Evolutionary conservation across 768 basidiomycete species (phyloP).

Genomic region (Tephrocybe sp.): DNA sequence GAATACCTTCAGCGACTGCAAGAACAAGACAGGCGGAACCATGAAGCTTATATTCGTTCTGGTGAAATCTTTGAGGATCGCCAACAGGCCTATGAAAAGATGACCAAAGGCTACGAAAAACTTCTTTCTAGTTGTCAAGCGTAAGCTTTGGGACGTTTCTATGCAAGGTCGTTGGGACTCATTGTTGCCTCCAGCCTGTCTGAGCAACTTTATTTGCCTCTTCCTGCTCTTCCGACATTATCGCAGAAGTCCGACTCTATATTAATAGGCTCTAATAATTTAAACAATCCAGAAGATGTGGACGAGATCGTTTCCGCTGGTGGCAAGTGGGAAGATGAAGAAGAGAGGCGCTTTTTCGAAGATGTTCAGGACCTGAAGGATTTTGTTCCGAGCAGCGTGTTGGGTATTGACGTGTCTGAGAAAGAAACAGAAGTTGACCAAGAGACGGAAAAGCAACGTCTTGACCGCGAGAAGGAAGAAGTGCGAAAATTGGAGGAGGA

Average conservation of each 20-base stretch:
- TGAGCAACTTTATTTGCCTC: constrained; percentile 80
- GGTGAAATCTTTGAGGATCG: constrained; percentile 99
- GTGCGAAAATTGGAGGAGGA: constrained; percentile 77
- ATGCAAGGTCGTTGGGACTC: constrained; percentile 11
- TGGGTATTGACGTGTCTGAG: constrained; percentile 66
- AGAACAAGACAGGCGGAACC: constrained; percentile 95
- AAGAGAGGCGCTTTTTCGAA: constrained; percentile 91
- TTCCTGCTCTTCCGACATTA: constrained; percentile 81
- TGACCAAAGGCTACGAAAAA: constrained; percentile 95
- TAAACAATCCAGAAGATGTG: constrained; percentile 38
- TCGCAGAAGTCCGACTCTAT: constrained; percentile 83
- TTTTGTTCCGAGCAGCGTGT: constrained; percentile 83
- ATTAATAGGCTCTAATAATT: constrained; percentile 55
- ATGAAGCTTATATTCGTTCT: constrained; percentile 98
- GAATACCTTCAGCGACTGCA: constrained; percentile 68
- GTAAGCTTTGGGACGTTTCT: constrained; percentile 37
- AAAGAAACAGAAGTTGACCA: constrained; percentile 41
- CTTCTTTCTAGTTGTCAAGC: constrained; percentile 84
- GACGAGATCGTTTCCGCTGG: constrained; percentile 57
- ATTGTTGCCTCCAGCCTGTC: constrained; percentile 57
- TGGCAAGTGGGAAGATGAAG: constrained; percentile 98
- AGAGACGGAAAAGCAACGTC: constrained; percentile 49
- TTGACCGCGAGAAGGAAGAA: constrained; percentile 63
- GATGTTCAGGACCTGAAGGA: constrained; percentile 90
- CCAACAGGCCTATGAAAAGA: constrained; percentile 98